These are phyloP conservation scores for Neurospora sp. DNA, from an alignment of 2,329 filamentous ascomycete species.

Conservation along the genomic window DNA sequence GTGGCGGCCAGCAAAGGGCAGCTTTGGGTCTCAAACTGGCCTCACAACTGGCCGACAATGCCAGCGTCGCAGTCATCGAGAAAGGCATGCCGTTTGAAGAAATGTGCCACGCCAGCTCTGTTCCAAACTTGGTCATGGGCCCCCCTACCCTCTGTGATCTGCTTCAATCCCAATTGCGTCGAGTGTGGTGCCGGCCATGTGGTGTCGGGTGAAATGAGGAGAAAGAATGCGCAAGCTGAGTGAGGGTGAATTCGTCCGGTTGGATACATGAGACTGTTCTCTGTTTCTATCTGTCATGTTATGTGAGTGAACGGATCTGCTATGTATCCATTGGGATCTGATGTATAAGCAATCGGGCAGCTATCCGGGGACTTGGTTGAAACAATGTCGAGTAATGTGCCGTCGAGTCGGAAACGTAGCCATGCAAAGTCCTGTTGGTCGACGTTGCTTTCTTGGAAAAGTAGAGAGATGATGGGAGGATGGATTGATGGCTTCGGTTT, in stretches of 20 bases:
- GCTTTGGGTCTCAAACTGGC: neutral
- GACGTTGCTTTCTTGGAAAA: neutral
- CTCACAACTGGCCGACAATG: neutral
- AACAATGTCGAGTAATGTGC: neutral
- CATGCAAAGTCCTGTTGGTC: neutral
- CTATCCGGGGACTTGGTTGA: neutral
- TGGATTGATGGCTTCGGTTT: neutral
- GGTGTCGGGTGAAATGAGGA: neutral
- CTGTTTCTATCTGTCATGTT: neutral
- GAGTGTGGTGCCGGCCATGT: neutral
- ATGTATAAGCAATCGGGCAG: constrained; percentile 1
- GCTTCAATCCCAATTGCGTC: neutral
- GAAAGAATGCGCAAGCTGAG: neutral
- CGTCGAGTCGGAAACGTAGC: neutral
- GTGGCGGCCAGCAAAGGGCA: constrained; percentile 13
- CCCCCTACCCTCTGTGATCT: neutral
- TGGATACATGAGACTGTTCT: neutral
- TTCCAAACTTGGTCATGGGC: neutral
- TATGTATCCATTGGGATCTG: neutral
- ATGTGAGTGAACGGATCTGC: neutral
- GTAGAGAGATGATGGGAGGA: neutral
- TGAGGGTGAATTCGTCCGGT: neutral
- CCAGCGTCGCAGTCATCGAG: constrained; percentile 4
- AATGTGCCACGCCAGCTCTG: neutral
- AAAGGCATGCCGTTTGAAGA: neutral